These are phyloP conservation scores for Solanum pinnatisectum DNA, from an alignment of 257 asterid species.

Conservation along the genomic window DNA sequence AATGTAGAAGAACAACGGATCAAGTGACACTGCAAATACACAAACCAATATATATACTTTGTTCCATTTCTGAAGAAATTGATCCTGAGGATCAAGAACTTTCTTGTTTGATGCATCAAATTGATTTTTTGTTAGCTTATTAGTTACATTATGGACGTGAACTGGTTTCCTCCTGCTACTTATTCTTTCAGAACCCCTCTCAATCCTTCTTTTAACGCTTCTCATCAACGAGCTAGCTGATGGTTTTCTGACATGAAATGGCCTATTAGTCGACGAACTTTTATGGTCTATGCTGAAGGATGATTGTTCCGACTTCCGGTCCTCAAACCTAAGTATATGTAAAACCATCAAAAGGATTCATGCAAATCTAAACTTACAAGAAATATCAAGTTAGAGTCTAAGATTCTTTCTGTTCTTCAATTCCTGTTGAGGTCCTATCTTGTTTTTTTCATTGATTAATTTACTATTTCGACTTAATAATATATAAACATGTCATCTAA, in stretches of 20 bases:
- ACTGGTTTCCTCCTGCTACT: background rate
- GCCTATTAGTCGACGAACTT: background rate
- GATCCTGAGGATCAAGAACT: constrained; percentile 44
- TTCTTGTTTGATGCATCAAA: background rate
- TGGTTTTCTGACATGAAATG: constrained; percentile 11
- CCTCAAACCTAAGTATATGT: constrained; percentile 4
- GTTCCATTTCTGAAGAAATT: constrained; percentile 46
- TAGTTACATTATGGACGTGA: background rate
- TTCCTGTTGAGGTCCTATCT: background rate
- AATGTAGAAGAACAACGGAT: constrained; percentile 62
- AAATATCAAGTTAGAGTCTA: background rate
- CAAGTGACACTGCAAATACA: constrained; percentile 37
- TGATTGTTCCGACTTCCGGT: constrained; percentile 17
- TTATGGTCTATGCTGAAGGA: constrained; percentile 1
- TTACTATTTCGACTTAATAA: background rate
- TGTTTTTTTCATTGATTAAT: background rate
- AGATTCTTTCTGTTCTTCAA: background rate
- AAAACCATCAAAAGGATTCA: too few relatives aligned
- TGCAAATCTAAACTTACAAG: too few relatives aligned
- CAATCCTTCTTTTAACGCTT: background rate
- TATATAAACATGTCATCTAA: too few relatives aligned
- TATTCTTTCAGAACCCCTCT: background rate
- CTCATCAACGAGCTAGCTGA: constrained; percentile 9
- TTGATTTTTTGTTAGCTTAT: background rate
- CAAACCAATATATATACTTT: constrained; percentile 40